These are phyloP conservation scores for Xylariaceae sp. DNA, from an alignment of 2,329 filamentous ascomycete genomes.

Conservation along the genomic window DNA sequence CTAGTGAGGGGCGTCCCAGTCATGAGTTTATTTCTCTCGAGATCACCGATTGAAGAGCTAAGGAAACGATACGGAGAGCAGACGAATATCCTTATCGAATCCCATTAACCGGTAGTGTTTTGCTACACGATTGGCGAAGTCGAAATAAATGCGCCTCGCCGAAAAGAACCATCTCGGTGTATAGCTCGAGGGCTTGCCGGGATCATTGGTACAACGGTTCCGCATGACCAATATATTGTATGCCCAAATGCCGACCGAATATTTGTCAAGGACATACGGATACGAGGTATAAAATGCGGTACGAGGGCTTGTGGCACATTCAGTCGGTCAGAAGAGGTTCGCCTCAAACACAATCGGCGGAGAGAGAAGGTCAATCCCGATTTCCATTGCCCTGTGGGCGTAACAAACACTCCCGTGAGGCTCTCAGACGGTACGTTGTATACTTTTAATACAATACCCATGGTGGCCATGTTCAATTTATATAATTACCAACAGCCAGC, in stretches of 20 bases:
- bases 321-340: neutral
- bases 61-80: conserved; percentile 44
- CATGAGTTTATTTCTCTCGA: conserved; percentile 56
- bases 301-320: neutral
- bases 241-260: neutral
- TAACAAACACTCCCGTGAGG: neutral
- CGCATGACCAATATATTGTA: neutral
- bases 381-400: neutral
- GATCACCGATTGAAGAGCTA: conserved; percentile 49
- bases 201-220: neutral
- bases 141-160: neutral
- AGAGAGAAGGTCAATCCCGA: neutral
- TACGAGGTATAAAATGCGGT: neutral
- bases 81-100: conserved; percentile 32
- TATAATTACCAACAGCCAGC: conserved; percentile 1
- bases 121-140: neutral
- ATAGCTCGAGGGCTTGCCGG: neutral
- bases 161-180: neutral
- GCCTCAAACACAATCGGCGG: neutral
- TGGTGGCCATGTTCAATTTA: conserved; percentile 2
- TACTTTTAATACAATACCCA: neutral
- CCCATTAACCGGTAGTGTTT: neutral
- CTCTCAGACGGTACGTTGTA: neutral
- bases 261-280: neutral
- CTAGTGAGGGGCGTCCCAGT: conserved; percentile 44